Conservation (phyloP, 257 asterid genomes). For the Nicotiana paniculata region DNA sequence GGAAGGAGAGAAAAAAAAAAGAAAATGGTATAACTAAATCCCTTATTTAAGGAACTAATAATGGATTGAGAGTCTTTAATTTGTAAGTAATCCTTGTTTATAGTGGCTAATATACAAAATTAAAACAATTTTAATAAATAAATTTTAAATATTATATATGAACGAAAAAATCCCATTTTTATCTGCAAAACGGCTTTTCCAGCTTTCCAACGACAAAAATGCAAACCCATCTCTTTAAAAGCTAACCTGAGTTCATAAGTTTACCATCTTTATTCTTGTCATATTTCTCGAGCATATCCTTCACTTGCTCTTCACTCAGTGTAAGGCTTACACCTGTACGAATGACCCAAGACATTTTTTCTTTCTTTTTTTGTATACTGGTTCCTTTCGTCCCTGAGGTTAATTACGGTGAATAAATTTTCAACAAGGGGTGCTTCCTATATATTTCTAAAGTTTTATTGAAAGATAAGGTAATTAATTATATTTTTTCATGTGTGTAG, state of each 20-base stretch:
- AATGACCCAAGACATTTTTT: neutral
- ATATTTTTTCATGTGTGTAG: no score
- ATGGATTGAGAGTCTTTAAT: no score
- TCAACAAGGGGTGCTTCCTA: neutral
- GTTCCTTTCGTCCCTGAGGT: neutral
- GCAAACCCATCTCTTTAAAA: neutral
- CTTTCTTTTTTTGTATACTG: neutral
- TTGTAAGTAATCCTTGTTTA: no score
- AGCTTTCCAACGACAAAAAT: conserved; percentile 17
- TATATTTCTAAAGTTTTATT: no score
- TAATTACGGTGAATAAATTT: neutral
- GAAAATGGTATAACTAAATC: no score
- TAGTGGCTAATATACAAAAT: no score
- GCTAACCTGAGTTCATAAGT: conserved; percentile 10
- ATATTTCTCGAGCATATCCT: neutral
- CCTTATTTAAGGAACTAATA: no score
- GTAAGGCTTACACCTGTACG: neutral
- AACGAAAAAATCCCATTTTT: neutral
- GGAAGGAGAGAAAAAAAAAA: no score
- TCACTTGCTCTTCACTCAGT: conserved; percentile 2
- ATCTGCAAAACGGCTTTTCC: neutral
- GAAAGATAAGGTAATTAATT: no score
- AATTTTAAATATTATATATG: no score
- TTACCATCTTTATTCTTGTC: conserved; percentile 18
- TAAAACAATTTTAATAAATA: no score